Percentiles rank a stretch among this genome's conserved stretches.
These are phyloP conservation scores for Crithidia expoeki DNA, from an alignment of 208 protist species.

Conservation along the genomic window DNA sequence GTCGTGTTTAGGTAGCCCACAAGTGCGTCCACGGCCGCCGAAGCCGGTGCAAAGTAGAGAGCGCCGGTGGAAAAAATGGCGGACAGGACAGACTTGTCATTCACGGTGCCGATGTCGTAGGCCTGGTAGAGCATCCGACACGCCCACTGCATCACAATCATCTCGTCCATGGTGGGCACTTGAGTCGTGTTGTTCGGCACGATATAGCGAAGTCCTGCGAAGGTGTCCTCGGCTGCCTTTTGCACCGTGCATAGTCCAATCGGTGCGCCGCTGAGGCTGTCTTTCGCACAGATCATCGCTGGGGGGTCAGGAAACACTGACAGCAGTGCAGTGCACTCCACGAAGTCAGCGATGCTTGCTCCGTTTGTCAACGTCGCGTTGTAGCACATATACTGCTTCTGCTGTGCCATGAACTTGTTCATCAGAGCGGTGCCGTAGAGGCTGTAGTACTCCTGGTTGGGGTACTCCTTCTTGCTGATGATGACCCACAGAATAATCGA, in stretches of 20 bases:
- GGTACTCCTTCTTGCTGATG: constrained; percentile 36
- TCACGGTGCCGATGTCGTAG: constrained; percentile 20
- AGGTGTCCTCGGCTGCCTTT: not conserved
- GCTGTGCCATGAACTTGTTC: constrained; percentile 9
- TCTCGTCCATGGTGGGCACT: constrained; percentile 49
- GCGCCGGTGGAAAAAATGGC: constrained; percentile 49
- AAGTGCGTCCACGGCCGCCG: constrained; percentile 31
- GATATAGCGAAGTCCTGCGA: constrained; percentile 20
- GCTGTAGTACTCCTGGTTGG: constrained; percentile 37
- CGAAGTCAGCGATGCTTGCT: constrained; percentile 5
- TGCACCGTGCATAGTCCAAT: constrained; percentile 33
- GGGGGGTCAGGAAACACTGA: not conserved
- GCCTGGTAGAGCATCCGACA: constrained; percentile 39
- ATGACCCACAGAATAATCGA: constrained; percentile 60
- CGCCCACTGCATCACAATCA: constrained; percentile 60
- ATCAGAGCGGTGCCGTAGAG: not conserved
- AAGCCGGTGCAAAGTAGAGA: constrained; percentile 57
- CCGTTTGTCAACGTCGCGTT: constrained; percentile 32
- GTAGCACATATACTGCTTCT: constrained; percentile 42
- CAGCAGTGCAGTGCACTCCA: constrained; percentile 9
- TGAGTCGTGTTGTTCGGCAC: constrained; percentile 28
- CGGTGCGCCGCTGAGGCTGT: constrained; percentile 29
- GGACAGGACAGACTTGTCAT: constrained; percentile 22
- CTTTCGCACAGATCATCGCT: constrained; percentile 25
- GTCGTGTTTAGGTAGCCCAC: constrained; percentile 37